Percentiles rank a stretch among this genome's conserved stretches.
These are phyloP conservation scores for Ricinus communis DNA, from an alignment of 345 rosid genomes.

Conservation along the genomic window DNA sequence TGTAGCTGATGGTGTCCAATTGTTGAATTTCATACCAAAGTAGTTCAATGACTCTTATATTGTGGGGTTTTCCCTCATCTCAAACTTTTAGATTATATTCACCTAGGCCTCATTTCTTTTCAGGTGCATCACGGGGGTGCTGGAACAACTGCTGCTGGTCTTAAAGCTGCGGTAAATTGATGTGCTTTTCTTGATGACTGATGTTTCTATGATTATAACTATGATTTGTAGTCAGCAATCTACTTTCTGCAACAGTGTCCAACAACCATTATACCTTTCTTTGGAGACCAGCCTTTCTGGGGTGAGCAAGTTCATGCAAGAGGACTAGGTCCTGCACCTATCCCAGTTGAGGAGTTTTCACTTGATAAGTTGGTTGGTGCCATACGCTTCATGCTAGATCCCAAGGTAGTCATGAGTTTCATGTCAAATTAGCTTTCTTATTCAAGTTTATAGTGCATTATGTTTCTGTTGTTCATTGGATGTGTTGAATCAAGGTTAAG, in stretches of 20 bases:
- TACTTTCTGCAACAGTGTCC: conserved; percentile 42
- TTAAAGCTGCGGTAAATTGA: conserved; percentile 52
- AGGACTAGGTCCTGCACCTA: conserved; percentile 57
- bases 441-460: background rate
- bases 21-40: background rate
- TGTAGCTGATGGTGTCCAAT: background rate
- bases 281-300: conserved; percentile 68
- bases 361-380: conserved; percentile 52
- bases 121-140: conserved; percentile 64
- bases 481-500: background rate
- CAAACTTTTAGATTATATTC: background rate
- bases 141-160: conserved; percentile 68
- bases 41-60: too few relatives aligned
- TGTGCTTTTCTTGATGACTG: conserved; percentile 2
- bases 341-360: conserved; percentile 49
- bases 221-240: background rate
- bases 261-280: conserved; percentile 57
- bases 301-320: conserved; percentile 56
- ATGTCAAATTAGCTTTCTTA: background rate
- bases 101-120: conserved; percentile 4
- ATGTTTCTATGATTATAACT: background rate
- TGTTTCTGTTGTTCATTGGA: background rate
- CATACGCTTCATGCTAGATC: conserved; percentile 50
- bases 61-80: background rate
- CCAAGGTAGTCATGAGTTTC: conserved; percentile 30